Evolutionary conservation across 352 stramenopile genomes (phyloP), one percentile per base, ranked within the genome.

Genomic region (Pythium angustatum): DNA sequence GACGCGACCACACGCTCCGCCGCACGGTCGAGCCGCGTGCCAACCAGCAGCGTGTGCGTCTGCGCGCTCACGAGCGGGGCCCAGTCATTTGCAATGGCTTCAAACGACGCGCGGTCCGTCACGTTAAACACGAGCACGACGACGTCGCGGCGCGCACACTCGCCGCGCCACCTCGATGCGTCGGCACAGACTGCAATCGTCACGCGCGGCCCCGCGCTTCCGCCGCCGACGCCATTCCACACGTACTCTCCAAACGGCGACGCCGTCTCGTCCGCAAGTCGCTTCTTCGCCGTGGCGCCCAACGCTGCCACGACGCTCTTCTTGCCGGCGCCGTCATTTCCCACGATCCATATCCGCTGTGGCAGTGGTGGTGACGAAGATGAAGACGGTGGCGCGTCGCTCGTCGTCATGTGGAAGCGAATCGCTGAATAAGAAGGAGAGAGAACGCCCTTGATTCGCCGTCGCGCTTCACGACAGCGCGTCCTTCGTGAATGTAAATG

Each of bases 21-120:
- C 11, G 28, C 24, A 64, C 60, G 41, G 44, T 93, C 83, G 36
- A 72, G 69, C 36, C 88, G 77, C 7, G 74, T 89, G 5, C 80
- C 81, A 14, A 91, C 77, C 2, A 91, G 72, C 57, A 64, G 36
- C 33, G 36, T 40, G 31, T 3, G 52, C 21, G 11, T 58, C 58
- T 52, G 49, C 27, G 53, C 24, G 19, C 51, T 58, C 3, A 38
- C 17, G 15, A 59, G 26, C 47, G 31, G 34, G 3, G 40, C 41
- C 51, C 51, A 67, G 47, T 72, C 47, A 15, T 41, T 31, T 7
- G 78, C 47, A n/a, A 79, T 71, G 5, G 68, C 58, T 0, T 72
- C 60, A 80, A 99, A 99, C 19, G 94, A 98, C 55, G 94, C 88
- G 60, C 95, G 92, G 75, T 99, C 94, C 45, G 96, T 99, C 30